Evolutionary conservation across 495 filamentous ascomycete genomes (phyloP).

Genomic region (Tuber calosporum): DNA sequence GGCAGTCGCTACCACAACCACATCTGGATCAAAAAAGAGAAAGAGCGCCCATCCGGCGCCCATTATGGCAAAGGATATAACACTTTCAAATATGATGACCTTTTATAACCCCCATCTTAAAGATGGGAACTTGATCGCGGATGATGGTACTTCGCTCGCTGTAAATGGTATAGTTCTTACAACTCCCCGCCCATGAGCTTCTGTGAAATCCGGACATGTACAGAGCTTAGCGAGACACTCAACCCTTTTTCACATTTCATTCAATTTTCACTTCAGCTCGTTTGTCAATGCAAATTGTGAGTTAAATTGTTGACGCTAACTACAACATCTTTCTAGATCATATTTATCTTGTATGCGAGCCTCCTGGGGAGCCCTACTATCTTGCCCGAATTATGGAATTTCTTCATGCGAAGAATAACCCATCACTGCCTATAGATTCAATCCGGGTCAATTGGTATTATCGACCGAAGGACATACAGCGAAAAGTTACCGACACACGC

Average conservation of each 20-base stretch:
- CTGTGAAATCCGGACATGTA: conserved; percentile 1
- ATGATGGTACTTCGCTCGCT: conserved; percentile 76
- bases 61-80: conserved; percentile 37
- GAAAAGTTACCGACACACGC: conserved; percentile 80
- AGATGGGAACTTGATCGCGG: conserved; percentile 73
- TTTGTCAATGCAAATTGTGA: not conserved
- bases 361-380: conserved; percentile 96
- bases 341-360: conserved; percentile 94
- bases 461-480: conserved; percentile 87
- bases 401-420: conserved; percentile 68
- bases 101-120: conserved; percentile 69
- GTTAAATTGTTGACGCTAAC: conserved; percentile 32
- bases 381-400: conserved; percentile 97
- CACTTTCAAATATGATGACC: conserved; percentile 67
- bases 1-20: conserved; percentile 41
- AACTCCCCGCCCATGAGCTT: conserved; percentile 18
- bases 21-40: conserved; percentile 43
- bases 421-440: conserved; percentile 66
- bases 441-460: conserved; percentile 98
- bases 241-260: not conserved
- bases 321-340: conserved; percentile 59
- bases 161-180: conserved; percentile 68
- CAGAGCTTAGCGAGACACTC: conserved; percentile 34
- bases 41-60: conserved; percentile 34
- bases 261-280: conserved; percentile 6